Evolutionary conservation across 805 yeast genomes (phyloP).

Genomic region (Candida pseudofarinosa): DNA sequence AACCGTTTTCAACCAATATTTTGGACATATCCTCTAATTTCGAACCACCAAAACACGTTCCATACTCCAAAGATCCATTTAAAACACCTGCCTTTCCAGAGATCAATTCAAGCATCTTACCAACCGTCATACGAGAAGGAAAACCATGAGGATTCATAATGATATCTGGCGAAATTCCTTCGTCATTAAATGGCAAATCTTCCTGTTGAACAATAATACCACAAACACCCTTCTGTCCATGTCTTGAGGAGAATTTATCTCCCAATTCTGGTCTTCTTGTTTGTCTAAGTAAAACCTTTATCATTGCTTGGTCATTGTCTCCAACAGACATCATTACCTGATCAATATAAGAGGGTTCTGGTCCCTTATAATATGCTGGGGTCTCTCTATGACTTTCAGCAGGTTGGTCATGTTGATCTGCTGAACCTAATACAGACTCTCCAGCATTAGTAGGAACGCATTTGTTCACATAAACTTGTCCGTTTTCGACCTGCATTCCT

Average conservation of each 20-base stretch:
- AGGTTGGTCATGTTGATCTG: slow-evolving; percentile 27
- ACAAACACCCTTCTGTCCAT: slow-evolving; percentile 99
- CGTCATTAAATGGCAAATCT: slow-evolving; percentile 92
- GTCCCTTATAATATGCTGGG: slow-evolving; percentile 88
- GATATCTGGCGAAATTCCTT: slow-evolving; percentile 90
- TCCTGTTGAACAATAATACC: slow-evolving; percentile 97
- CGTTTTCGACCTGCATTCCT: slow-evolving; percentile 84
- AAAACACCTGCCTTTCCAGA: slow-evolving; percentile 98
- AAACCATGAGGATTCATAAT: slow-evolving; percentile 99
- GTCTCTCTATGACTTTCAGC: slow-evolving; percentile 77
- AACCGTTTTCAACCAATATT: slow-evolving; percentile 86
- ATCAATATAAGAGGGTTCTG: slow-evolving; percentile 92
- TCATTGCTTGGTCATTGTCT: slow-evolving; percentile 90
- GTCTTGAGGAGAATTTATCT: slow-evolving; percentile 95
- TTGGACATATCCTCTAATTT: slow-evolving; percentile 91
- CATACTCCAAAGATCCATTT: slow-evolving; percentile 87
- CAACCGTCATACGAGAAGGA: slow-evolving; percentile 99
- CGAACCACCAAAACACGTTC: slow-evolving; percentile 99
- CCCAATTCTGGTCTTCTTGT: slow-evolving; percentile 97
- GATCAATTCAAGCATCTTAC: slow-evolving; percentile 94
- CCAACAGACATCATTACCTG: slow-evolving; percentile 97
- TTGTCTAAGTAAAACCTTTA: slow-evolving; percentile 88
- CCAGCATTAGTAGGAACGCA: slow-evolving; percentile 85
- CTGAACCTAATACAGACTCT: slow-evolving; percentile 51
- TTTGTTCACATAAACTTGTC: slow-evolving; percentile 92